These are phyloP conservation scores for Solanum peruvianum DNA, from an alignment of 257 asterid genomes.

Conservation along the genomic window DNA sequence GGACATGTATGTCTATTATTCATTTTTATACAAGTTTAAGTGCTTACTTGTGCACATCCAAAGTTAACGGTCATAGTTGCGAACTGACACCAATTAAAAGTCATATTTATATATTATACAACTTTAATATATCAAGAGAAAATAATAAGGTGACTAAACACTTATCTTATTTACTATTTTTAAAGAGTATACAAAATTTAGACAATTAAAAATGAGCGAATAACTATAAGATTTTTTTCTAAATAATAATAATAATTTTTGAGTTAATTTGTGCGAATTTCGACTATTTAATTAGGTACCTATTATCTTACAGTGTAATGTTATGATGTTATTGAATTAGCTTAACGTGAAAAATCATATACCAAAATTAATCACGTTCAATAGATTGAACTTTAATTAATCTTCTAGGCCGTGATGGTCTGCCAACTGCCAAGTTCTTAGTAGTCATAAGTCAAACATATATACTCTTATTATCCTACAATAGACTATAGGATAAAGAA, in stretches of 20 bases:
- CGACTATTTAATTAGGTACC: neutral
- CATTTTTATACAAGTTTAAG: too few species aligned
- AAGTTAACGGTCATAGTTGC: too few species aligned
- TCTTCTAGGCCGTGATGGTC: neutral
- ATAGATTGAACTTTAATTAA: neutral
- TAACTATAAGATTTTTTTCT: neutral
- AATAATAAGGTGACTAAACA: too few species aligned
- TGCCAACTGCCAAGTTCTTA: neutral
- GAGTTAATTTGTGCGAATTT: neutral
- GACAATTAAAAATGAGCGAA: too few species aligned
- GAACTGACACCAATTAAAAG: fast-evolving
- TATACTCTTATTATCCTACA: too few species aligned
- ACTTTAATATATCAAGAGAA: neutral
- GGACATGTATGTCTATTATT: too few species aligned
- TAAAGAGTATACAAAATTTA: neutral
- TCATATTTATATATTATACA: too few species aligned
- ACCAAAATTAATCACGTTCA: neutral
- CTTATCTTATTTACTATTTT: too few species aligned
- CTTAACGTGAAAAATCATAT: neutral
- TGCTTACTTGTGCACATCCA: too few species aligned
- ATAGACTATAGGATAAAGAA: too few species aligned
- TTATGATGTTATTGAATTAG: neutral
- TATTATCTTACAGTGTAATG: too few species aligned
- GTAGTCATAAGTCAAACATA: neutral
- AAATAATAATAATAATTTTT: neutral